phyloP scores from a whole-genome alignment of 139 green algal genomes.

The Trebouxia sp. region DNA sequence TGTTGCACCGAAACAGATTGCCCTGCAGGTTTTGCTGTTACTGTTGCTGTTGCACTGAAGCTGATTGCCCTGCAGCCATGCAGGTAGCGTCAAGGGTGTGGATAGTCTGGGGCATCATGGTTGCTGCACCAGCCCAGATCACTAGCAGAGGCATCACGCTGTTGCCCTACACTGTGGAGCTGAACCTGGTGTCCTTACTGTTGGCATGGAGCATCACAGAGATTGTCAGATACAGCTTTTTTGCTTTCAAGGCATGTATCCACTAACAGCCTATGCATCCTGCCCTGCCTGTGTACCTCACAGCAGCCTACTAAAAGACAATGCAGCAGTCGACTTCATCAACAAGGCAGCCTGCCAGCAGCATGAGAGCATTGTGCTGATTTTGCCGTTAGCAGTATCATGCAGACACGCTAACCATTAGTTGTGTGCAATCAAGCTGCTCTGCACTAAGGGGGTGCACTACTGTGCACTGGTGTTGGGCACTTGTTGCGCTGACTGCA shows the following conservation, averaged over 20 bases:
- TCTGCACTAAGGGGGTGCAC: no score
- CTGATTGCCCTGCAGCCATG: slow-evolving; percentile 55
- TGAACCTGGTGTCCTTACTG: slow-evolving; percentile 77
- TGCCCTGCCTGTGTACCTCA: no score
- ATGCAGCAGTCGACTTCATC: background rate
- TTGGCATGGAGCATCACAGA: slow-evolving; percentile 87
- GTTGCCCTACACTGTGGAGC: slow-evolving; percentile 37
- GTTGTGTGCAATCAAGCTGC: no score
- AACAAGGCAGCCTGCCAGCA: background rate
- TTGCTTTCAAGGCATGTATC: slow-evolving; percentile 73
- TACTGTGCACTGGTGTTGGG: no score
- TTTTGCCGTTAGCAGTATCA: no score
- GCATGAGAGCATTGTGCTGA: no score
- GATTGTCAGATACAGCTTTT: slow-evolving; percentile 92
- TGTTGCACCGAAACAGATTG: no score
- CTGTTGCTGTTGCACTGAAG: background rate
- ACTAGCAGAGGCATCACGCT: slow-evolving; percentile 34
- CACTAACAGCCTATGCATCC: no score
- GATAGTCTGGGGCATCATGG: slow-evolving; percentile 85
- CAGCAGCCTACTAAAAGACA: background rate
- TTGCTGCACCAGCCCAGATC: slow-evolving; percentile 48
- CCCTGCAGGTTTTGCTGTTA: no score
- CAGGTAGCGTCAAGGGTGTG: slow-evolving; percentile 86
- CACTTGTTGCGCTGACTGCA: no score
- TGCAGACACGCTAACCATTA: no score